phyloP scores from a whole-genome alignment of 2,329 filamentous ascomycete species.

The Arachnopeziza araneosa region DNA sequence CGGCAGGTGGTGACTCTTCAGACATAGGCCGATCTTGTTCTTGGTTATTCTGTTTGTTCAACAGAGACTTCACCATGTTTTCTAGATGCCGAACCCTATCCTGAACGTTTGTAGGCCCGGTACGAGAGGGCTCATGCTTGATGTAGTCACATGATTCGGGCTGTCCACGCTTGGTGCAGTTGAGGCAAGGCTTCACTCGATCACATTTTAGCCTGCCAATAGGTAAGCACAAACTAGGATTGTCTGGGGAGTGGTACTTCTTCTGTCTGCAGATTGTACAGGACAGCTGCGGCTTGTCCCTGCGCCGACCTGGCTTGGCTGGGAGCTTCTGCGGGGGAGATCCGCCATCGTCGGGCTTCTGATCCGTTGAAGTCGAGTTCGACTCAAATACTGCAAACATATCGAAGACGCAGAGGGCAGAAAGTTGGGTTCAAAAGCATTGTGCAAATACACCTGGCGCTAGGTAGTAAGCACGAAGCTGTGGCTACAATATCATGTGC shows the following conservation, averaged over 20 bases:
- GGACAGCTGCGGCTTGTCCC: conserved; percentile 14
- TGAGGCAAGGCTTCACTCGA: conserved; percentile 44
- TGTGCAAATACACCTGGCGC: background rate
- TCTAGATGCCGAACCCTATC: conserved; percentile 9
- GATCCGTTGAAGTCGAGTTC: background rate
- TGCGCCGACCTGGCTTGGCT: conserved; percentile 8
- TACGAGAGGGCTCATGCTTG: conserved; percentile 2
- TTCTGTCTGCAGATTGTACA: conserved; percentile 15
- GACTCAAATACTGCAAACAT: background rate
- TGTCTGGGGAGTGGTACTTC: conserved; percentile 4
- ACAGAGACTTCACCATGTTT: conserved; percentile 8
- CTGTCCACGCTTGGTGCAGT: conserved; percentile 45
- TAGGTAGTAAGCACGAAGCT: background rate
- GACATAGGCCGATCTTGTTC: background rate
- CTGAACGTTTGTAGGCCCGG: conserved; percentile 1
- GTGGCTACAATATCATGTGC: no score
- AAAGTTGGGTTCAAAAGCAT: background rate
- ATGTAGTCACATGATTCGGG: conserved; percentile 28
- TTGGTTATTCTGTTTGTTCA: background rate
- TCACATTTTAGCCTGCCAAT: conserved; percentile 42
- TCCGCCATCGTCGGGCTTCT: background rate
- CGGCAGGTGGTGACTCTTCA: conserved; percentile 1
- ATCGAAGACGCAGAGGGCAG: background rate
- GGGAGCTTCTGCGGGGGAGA: conserved; percentile 1
- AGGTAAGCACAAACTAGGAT: conserved; percentile 4